A percentile compares a stretch with the other conserved stretches of the same genome.
These are phyloP conservation scores for Xylaria cubensis DNA, from an alignment of 495 filamentous ascomycete species.

Conservation along the genomic window DNA sequence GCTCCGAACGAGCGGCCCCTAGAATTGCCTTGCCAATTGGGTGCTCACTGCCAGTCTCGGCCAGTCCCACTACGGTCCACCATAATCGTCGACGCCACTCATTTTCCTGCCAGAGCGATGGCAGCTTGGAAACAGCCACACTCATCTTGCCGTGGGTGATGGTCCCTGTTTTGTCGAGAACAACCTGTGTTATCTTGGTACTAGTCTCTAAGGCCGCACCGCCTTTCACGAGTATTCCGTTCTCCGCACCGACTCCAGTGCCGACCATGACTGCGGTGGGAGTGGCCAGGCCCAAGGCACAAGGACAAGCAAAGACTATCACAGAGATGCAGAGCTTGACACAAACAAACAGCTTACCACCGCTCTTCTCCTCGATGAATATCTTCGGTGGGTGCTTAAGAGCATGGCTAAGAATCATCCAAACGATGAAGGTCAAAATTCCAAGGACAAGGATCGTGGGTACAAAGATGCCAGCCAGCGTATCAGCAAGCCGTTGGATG, in stretches of 20 bases:
- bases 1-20: slow-evolving; percentile 70
- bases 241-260: slow-evolving; percentile 93
- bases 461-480: slow-evolving; percentile 92
- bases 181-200: slow-evolving; percentile 88
- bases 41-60: slow-evolving; percentile 94
- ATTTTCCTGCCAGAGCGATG: slow-evolving; percentile 70
- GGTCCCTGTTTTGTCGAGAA: slow-evolving; percentile 99
- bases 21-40: slow-evolving; percentile 89
- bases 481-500: slow-evolving; percentile 93
- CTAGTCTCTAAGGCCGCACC: slow-evolving; percentile 91
- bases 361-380: slow-evolving; percentile 79
- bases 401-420: slow-evolving; percentile 94
- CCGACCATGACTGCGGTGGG: slow-evolving; percentile 99
- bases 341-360: slow-evolving; percentile 94
- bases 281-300: slow-evolving; percentile 90
- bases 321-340: slow-evolving; percentile 98
- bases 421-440: slow-evolving; percentile 81
- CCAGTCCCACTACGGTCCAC: slow-evolving; percentile 93
- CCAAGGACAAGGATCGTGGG: slow-evolving; percentile 87
- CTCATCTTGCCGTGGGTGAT: slow-evolving; percentile 95
- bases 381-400: slow-evolving; percentile 82
- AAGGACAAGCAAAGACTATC: slow-evolving; percentile 98
- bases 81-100: slow-evolving; percentile 77
- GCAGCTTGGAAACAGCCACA: slow-evolving; percentile 73
- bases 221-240: slow-evolving; percentile 96